A percentile compares a stretch with the other conserved stretches of the same genome.
These are phyloP conservation scores for Mesembryanthemum crystallinum DNA, from an alignment of 148 eudicot genomes.

Conservation along the genomic window DNA sequence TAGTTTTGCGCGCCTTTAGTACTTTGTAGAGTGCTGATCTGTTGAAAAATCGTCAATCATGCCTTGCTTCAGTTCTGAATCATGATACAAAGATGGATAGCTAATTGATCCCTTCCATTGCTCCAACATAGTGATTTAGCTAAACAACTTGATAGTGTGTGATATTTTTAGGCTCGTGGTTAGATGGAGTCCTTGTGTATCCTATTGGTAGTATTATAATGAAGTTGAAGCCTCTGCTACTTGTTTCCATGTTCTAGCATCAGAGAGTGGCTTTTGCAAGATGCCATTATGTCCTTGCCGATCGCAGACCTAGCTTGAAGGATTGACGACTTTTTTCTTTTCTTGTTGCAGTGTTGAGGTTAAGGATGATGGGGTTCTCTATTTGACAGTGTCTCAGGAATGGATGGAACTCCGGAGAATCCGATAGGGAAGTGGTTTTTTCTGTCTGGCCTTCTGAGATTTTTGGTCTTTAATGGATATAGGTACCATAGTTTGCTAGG, in stretches of 20 bases:
- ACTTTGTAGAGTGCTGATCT: not conserved
- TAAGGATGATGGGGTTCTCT: slow-evolving; percentile 38
- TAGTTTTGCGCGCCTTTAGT: not conserved
- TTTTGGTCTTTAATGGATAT: slow-evolving; percentile 2
- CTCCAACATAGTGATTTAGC: not conserved
- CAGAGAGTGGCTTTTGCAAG: not conserved
- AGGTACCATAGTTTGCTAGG: not conserved
- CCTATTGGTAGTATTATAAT: not conserved
- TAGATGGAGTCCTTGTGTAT: not conserved
- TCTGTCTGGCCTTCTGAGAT: not conserved
- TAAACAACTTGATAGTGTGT: not conserved
- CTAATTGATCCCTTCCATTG: not conserved
- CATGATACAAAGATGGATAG: not conserved
- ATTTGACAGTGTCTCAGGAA: slow-evolving; percentile 75
- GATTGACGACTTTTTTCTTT: slow-evolving; percentile 4
- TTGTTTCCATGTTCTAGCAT: not conserved
- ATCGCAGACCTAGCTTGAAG: no score
- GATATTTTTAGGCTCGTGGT: not conserved
- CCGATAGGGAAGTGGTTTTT: slow-evolving; percentile 68
- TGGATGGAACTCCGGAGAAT: slow-evolving; percentile 61
- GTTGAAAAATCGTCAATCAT: not conserved
- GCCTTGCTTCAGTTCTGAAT: not conserved
- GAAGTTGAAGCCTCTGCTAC: not conserved
- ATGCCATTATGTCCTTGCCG: not conserved
- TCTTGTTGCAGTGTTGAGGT: slow-evolving; percentile 63